Conservation (phyloP, 768 basidiomycete genomes). For the Lyophyllum shimeji region DNA sequence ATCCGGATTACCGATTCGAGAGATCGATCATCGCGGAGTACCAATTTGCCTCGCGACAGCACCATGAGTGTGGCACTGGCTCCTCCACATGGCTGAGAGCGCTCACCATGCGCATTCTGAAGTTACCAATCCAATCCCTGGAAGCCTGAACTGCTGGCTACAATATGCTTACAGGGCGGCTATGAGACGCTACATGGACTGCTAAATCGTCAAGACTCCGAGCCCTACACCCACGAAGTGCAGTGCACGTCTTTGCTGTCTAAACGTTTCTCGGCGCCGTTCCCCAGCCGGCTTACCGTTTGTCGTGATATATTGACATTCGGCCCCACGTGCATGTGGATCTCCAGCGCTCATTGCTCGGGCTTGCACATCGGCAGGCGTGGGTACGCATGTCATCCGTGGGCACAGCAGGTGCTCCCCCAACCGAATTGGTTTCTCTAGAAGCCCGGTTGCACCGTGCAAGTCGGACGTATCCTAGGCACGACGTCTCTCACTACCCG, state of each 20-base stretch:
- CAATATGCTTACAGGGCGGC: too few relatives aligned
- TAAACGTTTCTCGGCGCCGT: background rate
- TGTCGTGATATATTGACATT: background rate
- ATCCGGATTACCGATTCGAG: background rate
- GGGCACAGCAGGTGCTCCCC: background rate
- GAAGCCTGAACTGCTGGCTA: too few relatives aligned
- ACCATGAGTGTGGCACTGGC: background rate
- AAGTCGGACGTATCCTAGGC: constrained; percentile 4
- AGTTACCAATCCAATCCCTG: too few relatives aligned
- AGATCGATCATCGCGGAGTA: background rate
- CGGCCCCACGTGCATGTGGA: background rate
- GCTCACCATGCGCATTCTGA: too few relatives aligned
- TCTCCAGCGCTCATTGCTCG: background rate
- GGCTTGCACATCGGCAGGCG: too few relatives aligned
- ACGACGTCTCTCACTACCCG: constrained; percentile 6
- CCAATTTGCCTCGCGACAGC: background rate
- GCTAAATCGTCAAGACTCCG: background rate
- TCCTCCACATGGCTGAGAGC: background rate
- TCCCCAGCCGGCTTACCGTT: background rate
- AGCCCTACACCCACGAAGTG: background rate
- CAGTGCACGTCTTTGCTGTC: background rate
- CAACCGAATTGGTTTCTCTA: background rate
- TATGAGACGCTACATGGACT: background rate
- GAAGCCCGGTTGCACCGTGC: background rate
- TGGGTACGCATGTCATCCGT: too few relatives aligned